phyloP scores from a whole-genome alignment of 768 basidiomycete genomes.

The Podaxis pistillaris region DNA sequence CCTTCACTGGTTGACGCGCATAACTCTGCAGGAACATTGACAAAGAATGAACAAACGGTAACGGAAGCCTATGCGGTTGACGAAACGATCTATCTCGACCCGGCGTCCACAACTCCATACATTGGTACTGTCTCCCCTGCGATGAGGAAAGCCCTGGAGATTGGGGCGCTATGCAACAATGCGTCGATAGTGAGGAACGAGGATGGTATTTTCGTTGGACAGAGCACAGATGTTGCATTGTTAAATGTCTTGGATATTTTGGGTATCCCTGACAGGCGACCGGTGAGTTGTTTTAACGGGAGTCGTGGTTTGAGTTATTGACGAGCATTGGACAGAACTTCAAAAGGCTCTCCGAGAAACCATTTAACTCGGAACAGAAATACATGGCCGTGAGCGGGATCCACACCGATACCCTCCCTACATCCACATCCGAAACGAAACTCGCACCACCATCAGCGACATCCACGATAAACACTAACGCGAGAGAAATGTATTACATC shows the following conservation, averaged over 20 bases:
- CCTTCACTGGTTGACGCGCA: neutral
- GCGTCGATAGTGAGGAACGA: conserved; percentile 64
- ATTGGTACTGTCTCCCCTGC: conserved; percentile 54
- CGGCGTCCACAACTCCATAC: conserved; percentile 37
- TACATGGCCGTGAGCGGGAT: conserved; percentile 89
- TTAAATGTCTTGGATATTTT: conserved; percentile 75
- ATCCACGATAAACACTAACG: conserved; percentile 28
- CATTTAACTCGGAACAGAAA: conserved; percentile 94
- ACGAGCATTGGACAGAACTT: conserved; percentile 51
- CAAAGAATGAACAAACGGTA: conserved; percentile 95
- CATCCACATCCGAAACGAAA: conserved; percentile 19
- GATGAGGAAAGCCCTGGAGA: conserved; percentile 69
- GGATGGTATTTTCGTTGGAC: conserved; percentile 75
- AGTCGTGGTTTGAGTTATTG: neutral
- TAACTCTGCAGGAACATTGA: conserved; percentile 70
- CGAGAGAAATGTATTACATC: conserved; percentile 81
- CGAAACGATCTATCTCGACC: conserved; percentile 69
- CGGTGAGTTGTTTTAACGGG: conserved; percentile 42
- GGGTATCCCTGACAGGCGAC: conserved; percentile 65
- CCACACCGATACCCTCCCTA: conserved; percentile 38
- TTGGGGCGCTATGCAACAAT: conserved; percentile 91
- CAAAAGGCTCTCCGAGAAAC: conserved; percentile 70
- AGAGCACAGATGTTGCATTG: conserved; percentile 91
- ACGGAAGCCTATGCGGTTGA: conserved; percentile 87
- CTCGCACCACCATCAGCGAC: neutral